These are phyloP conservation scores for Sisymbrium altissimum DNA, from an alignment of 345 rosid species.

Conservation along the genomic window DNA sequence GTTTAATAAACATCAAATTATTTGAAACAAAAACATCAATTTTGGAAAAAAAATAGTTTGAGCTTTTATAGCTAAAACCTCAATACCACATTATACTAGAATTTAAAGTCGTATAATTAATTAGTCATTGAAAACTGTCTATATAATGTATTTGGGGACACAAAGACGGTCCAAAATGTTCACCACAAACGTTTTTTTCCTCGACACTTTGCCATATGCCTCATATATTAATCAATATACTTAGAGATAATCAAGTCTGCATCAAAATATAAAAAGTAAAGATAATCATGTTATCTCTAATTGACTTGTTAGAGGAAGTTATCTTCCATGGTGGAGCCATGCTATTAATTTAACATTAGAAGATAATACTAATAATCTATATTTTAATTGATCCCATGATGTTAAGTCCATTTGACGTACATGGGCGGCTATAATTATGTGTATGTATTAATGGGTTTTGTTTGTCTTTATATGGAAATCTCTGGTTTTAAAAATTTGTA, in stretches of 20 bases:
- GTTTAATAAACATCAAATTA: not conserved
- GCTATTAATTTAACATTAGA: not conserved
- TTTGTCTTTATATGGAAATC: not conserved
- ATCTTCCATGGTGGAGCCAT: slow-evolving; percentile 19
- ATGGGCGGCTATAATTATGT: slow-evolving; percentile 20
- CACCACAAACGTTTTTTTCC: slow-evolving; percentile 3
- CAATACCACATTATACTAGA: too few species aligned
- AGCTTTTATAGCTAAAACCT: not conserved
- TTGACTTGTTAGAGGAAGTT: slow-evolving; percentile 9
- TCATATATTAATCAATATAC: not conserved
- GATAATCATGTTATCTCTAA: slow-evolving; percentile 15
- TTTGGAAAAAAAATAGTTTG: not conserved
- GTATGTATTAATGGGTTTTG: slow-evolving; percentile 1
- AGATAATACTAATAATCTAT: not conserved
- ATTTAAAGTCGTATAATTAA: not conserved
- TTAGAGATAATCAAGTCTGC: not conserved
- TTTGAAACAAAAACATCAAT: too few species aligned
- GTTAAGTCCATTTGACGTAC: slow-evolving; percentile 14
- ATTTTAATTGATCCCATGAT: not conserved
- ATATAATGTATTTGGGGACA: not conserved
- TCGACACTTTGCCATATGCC: not conserved
- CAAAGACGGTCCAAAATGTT: slow-evolving; percentile 22
- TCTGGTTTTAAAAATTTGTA: not conserved
- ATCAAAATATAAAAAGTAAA: too few species aligned
- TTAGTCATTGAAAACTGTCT: not conserved